Evolutionary conservation across 2,329 filamentous ascomycete genomes (phyloP), one percentile per base, ranked within the genome.

Genomic region (Dothidotthia symphoricarpi): DNA sequence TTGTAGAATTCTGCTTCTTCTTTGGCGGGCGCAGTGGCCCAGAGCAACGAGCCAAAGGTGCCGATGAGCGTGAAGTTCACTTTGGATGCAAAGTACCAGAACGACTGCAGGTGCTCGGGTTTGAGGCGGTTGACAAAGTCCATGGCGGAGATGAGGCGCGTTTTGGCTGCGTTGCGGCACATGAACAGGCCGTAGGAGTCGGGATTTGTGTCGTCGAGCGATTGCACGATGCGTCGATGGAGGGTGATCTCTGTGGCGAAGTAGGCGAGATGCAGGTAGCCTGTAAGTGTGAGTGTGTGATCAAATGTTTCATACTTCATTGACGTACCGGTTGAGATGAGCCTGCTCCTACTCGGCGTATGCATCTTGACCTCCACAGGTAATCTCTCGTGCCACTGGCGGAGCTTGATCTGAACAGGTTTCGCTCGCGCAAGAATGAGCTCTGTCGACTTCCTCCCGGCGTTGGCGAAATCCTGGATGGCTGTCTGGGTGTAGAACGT

Each of bases 1-100:
- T 87, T 82, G 68, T 97, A 98, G 76, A 95, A 97, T 22, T 93
- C 88, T 0, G 87, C 88, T 66, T 97, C 91, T 62, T 96, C 89
- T 32, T 82, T 77, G 0, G 86, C 88, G 0, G 88, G 88, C 0
- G 87, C 87, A 0, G 90, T 95, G 8, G 90, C 88, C 80, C 88
- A 91, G 3, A 97, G 77, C 9, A 97, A 74, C 11, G 86, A 87
- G 3, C 90, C 91, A 63, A 97, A 97, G 0, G 90, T 95, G 38
- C 89, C 90, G 57, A 97, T 95, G 9, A 97, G 76, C 0, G 91
- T 90, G 68, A 97, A 96, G 68, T 95, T 95, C 25, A 86, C 86
- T 57, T 88, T 87, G 27, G 85, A 88, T 2, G 86, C 83, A 61
- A 90, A 91, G 62, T 86, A 90, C 91, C 91, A 97, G 69, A 96